Evolutionary conservation across 345 rosid genomes (phyloP).

Genomic region (Aquilaria malaccensis): DNA sequence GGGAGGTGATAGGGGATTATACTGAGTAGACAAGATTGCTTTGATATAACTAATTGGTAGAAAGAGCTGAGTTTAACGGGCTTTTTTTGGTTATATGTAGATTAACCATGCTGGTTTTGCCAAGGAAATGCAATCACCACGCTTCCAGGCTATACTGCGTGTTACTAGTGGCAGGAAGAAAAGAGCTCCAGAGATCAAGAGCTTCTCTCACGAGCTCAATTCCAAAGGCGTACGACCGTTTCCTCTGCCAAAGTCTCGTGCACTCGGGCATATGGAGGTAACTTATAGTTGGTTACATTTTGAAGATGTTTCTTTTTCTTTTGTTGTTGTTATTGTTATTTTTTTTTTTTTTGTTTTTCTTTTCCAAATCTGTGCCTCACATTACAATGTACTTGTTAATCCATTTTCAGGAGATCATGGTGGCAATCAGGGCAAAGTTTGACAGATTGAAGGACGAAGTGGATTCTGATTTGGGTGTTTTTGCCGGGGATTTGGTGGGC

Average conservation of each 20-base stretch:
- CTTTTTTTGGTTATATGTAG: constrained; percentile 24
- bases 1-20: constrained; percentile 51
- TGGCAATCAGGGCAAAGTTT: constrained; percentile 75
- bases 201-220: constrained; percentile 97
- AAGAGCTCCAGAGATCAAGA: constrained; percentile 76
- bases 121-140: constrained; percentile 79
- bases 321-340: neutral
- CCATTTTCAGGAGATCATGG: constrained; percentile 65
- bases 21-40: neutral
- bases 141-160: constrained; percentile 78
- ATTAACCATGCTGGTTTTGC: constrained; percentile 54
- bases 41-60: neutral
- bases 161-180: constrained; percentile 82
- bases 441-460: constrained; percentile 91
- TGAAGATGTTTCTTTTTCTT: constrained; percentile 5
- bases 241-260: constrained; percentile 84
- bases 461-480: constrained; percentile 75
- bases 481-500: constrained; percentile 83
- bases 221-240: constrained; percentile 95
- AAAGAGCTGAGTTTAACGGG: neutral
- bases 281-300: neutral
- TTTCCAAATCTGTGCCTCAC: neutral
- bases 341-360: neutral
- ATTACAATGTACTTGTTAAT: constrained; percentile 8
- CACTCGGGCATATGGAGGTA: constrained; percentile 90